Conservation (phyloP, 2,329 filamentous ascomycete species). For the Cladosporium sp. region DNA sequence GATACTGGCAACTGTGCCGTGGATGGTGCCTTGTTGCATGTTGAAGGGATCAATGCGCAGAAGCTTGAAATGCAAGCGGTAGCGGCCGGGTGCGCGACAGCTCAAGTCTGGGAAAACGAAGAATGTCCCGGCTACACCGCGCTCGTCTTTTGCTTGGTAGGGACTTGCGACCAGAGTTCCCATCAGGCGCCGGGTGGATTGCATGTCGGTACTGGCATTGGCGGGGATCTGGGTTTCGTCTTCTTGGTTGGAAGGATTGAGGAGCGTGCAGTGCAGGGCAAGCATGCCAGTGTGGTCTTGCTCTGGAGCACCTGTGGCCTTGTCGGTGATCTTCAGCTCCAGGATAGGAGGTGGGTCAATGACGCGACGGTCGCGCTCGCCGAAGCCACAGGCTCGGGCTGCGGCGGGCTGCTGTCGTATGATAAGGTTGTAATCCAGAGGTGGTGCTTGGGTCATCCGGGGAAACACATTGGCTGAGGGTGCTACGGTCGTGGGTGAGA, state of each 20-base stretch:
- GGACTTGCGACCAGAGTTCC: slow-evolving; percentile 72
- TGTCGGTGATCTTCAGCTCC: slow-evolving; percentile 62
- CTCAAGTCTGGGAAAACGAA: slow-evolving; percentile 82
- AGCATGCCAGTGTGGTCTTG: slow-evolving; percentile 59
- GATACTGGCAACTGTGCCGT: slow-evolving; percentile 46
- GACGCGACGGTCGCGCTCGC: slow-evolving; percentile 73
- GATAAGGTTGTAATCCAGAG: slow-evolving; percentile 44
- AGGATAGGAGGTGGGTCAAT: slow-evolving; percentile 82
- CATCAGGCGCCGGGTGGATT: slow-evolving; percentile 71
- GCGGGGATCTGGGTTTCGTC: slow-evolving; percentile 58
- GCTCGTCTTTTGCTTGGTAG: slow-evolving; percentile 70
- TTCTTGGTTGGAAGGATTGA: slow-evolving; percentile 60
- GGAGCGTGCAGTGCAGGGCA: slow-evolving; percentile 67
- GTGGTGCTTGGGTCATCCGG: slow-evolving; percentile 18
- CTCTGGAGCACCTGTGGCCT: slow-evolving; percentile 48
- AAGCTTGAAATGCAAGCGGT: slow-evolving; percentile 68
- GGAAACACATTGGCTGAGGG: slow-evolving; percentile 4
- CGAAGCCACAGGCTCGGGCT: slow-evolving; percentile 76
- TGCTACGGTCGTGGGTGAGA: background rate
- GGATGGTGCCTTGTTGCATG: slow-evolving; percentile 50
- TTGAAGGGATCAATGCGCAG: slow-evolving; percentile 63
- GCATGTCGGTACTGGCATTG: slow-evolving; percentile 46
- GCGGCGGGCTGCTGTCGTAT: slow-evolving; percentile 75
- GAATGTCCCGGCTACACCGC: slow-evolving; percentile 70
- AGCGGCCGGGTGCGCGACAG: slow-evolving; percentile 71